Conservation (phyloP, 805 yeast genomes). For the Starmerella bombi region DNA sequence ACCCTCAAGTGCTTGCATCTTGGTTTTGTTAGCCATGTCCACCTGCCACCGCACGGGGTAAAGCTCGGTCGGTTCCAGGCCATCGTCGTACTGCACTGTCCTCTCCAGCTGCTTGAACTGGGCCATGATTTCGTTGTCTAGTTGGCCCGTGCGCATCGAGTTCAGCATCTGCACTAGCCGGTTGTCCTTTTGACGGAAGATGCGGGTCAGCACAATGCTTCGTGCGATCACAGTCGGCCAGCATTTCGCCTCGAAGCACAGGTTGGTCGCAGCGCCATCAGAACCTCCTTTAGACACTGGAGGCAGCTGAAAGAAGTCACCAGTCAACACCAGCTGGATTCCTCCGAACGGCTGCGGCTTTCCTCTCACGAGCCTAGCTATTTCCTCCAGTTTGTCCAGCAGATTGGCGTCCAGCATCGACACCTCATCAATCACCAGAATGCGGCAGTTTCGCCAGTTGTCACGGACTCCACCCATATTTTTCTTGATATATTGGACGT, state of each 20-base stretch:
- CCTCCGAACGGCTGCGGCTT: slow-evolving; percentile 74
- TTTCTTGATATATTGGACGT: slow-evolving; percentile 3
- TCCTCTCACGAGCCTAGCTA: slow-evolving; percentile 49
- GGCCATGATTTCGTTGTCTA: slow-evolving; percentile 36
- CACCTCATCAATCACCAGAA: slow-evolving; percentile 77
- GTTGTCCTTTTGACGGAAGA: slow-evolving; percentile 74
- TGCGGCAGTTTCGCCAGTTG: slow-evolving; percentile 58
- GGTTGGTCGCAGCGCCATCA: slow-evolving; percentile 31
- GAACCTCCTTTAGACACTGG: slow-evolving; percentile 41
- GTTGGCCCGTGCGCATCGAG: slow-evolving; percentile 58
- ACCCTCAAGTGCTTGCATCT: slow-evolving; percentile 42
- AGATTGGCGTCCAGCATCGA: slow-evolving; percentile 80
- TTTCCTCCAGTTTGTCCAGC: slow-evolving; percentile 53
- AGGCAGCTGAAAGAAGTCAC: slow-evolving; percentile 92
- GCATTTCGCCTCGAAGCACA: slow-evolving; percentile 58
- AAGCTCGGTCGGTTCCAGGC: slow-evolving; percentile 76
- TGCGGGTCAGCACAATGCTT: slow-evolving; percentile 56
- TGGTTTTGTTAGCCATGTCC: slow-evolving; percentile 49
- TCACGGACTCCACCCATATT: slow-evolving; percentile 27
- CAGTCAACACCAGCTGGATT: slow-evolving; percentile 73
- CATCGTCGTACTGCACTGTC: slow-evolving; percentile 46
- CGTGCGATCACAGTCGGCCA: slow-evolving; percentile 57
- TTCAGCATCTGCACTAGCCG: slow-evolving; percentile 69
- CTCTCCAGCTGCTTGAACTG: slow-evolving; percentile 45
- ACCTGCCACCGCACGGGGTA: slow-evolving; percentile 79